Conservation (phyloP, 768 basidiomycete species). For the Bullera alba region DNA sequence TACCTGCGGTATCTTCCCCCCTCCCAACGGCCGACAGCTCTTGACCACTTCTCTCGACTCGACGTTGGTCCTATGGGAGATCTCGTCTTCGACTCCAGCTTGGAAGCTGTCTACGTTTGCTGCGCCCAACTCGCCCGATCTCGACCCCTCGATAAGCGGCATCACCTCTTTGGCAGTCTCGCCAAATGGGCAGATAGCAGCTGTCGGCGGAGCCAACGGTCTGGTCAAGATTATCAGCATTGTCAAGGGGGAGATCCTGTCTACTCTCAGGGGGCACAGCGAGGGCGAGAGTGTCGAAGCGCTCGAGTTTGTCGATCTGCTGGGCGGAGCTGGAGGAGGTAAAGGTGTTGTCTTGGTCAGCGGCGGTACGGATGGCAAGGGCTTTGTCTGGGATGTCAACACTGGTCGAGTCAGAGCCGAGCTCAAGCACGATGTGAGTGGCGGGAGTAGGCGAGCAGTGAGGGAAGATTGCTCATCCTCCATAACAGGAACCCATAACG, state of each 20-base stretch:
- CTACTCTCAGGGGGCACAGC: slow-evolving; percentile 70
- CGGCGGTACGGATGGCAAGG: slow-evolving; percentile 88
- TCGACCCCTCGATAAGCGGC: slow-evolving; percentile 61
- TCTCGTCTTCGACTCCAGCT: slow-evolving; percentile 63
- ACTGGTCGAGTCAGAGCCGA: slow-evolving; percentile 78
- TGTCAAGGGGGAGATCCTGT: slow-evolving; percentile 74
- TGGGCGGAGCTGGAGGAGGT: slow-evolving; percentile 51
- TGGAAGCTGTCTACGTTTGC: slow-evolving; percentile 55
- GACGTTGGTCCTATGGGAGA: slow-evolving; percentile 83
- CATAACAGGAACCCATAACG: slow-evolving; percentile 73
- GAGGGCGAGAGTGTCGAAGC: slow-evolving; percentile 85
- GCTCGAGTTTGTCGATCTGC: slow-evolving; percentile 71
- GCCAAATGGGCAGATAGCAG: slow-evolving; percentile 76
- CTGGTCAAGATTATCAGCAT: slow-evolving; percentile 81
- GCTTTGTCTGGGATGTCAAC: slow-evolving; percentile 86
- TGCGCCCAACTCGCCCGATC: slow-evolving; percentile 32
- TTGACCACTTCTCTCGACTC: slow-evolving; percentile 79
- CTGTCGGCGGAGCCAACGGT: slow-evolving; percentile 79
- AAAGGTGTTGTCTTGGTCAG: slow-evolving; percentile 60
- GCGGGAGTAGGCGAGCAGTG: background rate
- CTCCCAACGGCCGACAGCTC: slow-evolving; percentile 82
- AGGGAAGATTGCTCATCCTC: background rate
- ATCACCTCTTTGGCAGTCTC: slow-evolving; percentile 84
- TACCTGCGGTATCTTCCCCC: slow-evolving; percentile 78
- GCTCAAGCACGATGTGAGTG: slow-evolving; percentile 68